Evolutionary conservation across 768 basidiomycete species (phyloP).

Genomic region (Pulveroboletus ravenelii): DNA sequence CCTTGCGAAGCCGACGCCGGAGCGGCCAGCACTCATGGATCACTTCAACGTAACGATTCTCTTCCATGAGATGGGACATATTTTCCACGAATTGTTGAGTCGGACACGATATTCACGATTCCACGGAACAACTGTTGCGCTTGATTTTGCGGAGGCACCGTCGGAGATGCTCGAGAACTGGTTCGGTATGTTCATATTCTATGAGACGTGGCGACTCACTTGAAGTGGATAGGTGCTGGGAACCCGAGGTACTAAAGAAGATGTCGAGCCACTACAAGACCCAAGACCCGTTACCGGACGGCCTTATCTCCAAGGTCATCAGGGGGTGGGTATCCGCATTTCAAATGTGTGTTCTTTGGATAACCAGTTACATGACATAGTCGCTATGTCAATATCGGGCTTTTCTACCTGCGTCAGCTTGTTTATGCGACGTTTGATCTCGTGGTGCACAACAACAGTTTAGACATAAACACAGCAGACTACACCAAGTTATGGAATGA

Average conservation of each 20-base stretch:
- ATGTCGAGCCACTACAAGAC: constrained; percentile 79
- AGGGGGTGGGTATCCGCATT: constrained; percentile 44
- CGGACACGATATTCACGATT: constrained; percentile 67
- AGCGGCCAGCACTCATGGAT: constrained; percentile 76
- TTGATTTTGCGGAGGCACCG: constrained; percentile 84
- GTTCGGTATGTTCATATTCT: constrained; percentile 31
- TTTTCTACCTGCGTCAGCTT: constrained; percentile 62
- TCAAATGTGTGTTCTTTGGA: neutral
- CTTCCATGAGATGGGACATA: constrained; percentile 85
- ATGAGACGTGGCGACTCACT: neutral
- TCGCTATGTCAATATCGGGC: constrained; percentile 73
- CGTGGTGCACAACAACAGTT: constrained; percentile 22
- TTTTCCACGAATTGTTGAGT: constrained; percentile 64
- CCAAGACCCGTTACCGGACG: constrained; percentile 60
- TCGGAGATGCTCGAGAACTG: constrained; percentile 93
- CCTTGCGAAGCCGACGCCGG: constrained; percentile 74
- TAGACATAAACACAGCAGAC: constrained; percentile 52
- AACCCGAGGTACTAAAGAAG: constrained; percentile 62
- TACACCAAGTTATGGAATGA: constrained; percentile 73
- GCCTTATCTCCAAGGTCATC: constrained; percentile 69
- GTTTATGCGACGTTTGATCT: constrained; percentile 50
- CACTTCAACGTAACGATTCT: constrained; percentile 83
- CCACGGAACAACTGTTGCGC: constrained; percentile 74
- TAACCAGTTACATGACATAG: constrained; percentile 25
- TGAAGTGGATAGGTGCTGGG: constrained; percentile 59